phyloP scores from a whole-genome alignment of 2,329 filamentous ascomycete genomes.

The Arthrinium phaeospermum region DNA sequence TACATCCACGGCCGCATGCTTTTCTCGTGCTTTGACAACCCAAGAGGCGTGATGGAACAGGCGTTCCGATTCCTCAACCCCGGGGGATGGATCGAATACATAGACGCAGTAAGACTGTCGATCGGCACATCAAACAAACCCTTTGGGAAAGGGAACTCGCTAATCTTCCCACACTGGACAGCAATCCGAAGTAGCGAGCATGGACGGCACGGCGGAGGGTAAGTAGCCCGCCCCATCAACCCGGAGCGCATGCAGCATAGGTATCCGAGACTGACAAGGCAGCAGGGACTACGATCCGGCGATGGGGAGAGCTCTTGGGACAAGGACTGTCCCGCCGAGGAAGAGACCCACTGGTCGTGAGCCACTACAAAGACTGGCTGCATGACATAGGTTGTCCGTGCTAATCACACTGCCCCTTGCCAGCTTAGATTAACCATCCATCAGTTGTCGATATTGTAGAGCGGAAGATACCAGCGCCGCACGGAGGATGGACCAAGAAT shows the following conservation, averaged over 20 bases:
- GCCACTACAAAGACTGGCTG: slow-evolving; percentile 17
- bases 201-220: background rate
- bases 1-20: slow-evolving; percentile 32
- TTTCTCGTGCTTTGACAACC: slow-evolving; percentile 26
- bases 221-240: background rate
- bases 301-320: background rate
- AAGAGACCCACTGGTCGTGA: background rate
- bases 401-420: no score
- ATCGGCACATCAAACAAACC: no score
- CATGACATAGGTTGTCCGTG: slow-evolving; percentile 12
- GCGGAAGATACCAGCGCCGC: background rate
- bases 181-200: background rate
- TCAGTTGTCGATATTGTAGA: background rate
- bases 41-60: slow-evolving; percentile 23
- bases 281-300: background rate
- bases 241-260: background rate
- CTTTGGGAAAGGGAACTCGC: background rate
- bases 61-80: slow-evolving; percentile 29
- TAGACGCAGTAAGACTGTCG: slow-evolving; percentile 13
- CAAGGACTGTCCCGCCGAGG: slow-evolving; percentile 12
- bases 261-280: background rate
- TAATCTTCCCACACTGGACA: background rate
- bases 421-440: background rate
- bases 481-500: background rate
- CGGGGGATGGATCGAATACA: slow-evolving; percentile 31